Base-by-base conservation (phyloP, 768 basidiomycete species). In the Xerocomellus amylosporus region DNA sequence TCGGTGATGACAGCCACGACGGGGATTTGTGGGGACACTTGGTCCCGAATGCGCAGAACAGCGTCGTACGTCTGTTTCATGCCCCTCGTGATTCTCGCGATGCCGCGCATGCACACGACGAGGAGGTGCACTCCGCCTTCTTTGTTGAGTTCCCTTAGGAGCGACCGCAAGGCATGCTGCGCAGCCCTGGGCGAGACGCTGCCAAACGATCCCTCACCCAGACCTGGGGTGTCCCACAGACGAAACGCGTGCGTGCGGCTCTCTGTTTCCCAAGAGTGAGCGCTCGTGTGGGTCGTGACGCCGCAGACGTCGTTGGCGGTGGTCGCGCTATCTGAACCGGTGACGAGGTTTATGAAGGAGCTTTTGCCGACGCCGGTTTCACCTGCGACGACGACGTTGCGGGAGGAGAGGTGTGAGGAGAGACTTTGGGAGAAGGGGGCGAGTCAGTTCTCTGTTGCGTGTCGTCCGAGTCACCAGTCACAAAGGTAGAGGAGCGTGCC, bases 281-380 rank as follows among this genome's bases (percentile, higher is more conserved):
- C 46, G 3, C 17, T 43, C 8, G 59, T 38, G 20, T 33, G 55
- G n/a, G 42, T 49, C 44, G 64, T 65, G 39, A 67, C 65, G 22
- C 64, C 64, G 19, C 55, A 33, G 40, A 55, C 62, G 28, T 67
- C 64, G 57, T 65, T 65, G 53, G 57, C 51, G 28, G 54, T 57
- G 39, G 20, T 34, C 3, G 64, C 63, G 34, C n/a, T 50, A n/a
- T 56, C 53, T 5, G 39, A 26, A 22, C 53, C 65, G 15, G 47
- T 49, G 34, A 65, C 37, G 26, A 65, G 64, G 12, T 65, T 65
- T 48, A 65, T 67, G 13, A 65, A 64, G 9, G 64, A 65, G 39
- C 62, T 64, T 53, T 65, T 65, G 2, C 64, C 64, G 17, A 65
- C 64, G 41, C 64, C 64, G 0, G 64, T 65, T 51, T 65, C 65